Base-by-base conservation (phyloP, 805 yeast genomes). In the Candida qinlingensis region DNA sequence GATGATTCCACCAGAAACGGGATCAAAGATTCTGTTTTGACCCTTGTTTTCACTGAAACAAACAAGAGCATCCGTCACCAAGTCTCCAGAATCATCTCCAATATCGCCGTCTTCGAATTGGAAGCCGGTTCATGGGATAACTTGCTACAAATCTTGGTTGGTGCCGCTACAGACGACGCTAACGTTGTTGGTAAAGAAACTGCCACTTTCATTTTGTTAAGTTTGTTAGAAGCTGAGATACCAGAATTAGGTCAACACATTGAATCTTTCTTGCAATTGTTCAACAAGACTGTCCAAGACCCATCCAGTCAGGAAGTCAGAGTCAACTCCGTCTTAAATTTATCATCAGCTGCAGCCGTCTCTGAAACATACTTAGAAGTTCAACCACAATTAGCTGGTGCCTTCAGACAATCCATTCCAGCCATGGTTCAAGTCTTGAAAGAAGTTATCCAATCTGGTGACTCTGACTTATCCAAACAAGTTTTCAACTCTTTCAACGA, bases 401-500 rank as follows among this genome's bases (percentile, higher is more conserved):
- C 76, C 54, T 91, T 87, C 73, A 75, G 79, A 58, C 69, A 75
- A 41, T 69, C 87, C 48, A 76, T 94, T 48, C 96, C 97, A 44
- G 70, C 79, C 30, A 85, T 92, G 81, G 85, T 94, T 47, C 77
- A 79, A 45, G 95, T 90, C 34, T 75, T 94, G 65, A 83, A 82
- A 65, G 85, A 81, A 61, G 84, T 85, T 37, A 78, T 92, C 46
- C 70, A 75, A 46, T 75, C 78, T 35, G 85, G 80, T 58, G 97
- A 94, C 62, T 70, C 80, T 34, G 89, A 80, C 54, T 74, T 79
- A 54, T 85, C 91, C 45, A 81, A 77, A 67, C 79, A 80, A 56
- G 77, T 91, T 37, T 94, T 91, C 73, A 89, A 85, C 64, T 85
- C 88, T 43, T 83, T 94, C 72, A 88, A 85, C 70, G 85, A 85